Evolutionary conservation across 768 basidiomycete genomes (phyloP).

Genomic region (Dictyophora rubrovolvata): DNA sequence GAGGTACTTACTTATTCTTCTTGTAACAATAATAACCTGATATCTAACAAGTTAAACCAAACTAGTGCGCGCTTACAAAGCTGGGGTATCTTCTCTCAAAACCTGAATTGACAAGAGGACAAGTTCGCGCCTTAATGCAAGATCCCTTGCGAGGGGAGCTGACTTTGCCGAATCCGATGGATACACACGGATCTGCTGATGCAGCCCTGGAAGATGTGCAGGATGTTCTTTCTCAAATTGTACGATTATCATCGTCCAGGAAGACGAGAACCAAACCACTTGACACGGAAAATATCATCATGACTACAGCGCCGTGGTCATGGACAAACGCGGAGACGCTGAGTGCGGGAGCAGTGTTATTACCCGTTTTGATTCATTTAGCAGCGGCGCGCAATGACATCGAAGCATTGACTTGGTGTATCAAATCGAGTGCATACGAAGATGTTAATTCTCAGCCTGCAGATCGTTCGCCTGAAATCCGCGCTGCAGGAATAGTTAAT

Average conservation of each 20-base stretch:
- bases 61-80: conserved; percentile 81
- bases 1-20: conserved; percentile 40
- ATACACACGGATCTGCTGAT: conserved; percentile 24
- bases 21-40: background rate
- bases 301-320: conserved; percentile 56
- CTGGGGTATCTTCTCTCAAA: conserved; percentile 86
- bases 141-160: conserved; percentile 85
- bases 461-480: conserved; percentile 20
- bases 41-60: conserved; percentile 2
- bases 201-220: conserved; percentile 52
- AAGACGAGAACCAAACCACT: conserved; percentile 28
- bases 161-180: conserved; percentile 32
- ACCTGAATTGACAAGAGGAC: conserved; percentile 51
- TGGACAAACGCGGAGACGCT: conserved; percentile 70
- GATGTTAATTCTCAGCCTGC: conserved; percentile 12
- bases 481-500: conserved; percentile 65
- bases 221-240: conserved; percentile 55
- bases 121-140: conserved; percentile 67
- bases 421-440: conserved; percentile 21
- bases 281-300: conserved; percentile 30
- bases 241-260: conserved; percentile 42
- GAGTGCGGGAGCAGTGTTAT: conserved; percentile 56
- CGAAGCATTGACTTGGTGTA: conserved; percentile 51
- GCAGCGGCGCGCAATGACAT: conserved; percentile 65
- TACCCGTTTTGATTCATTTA: conserved; percentile 71